phyloP scores from a whole-genome alignment of 2,329 filamentous ascomycete species.

The Hymenoscyphus fraxineus region DNA sequence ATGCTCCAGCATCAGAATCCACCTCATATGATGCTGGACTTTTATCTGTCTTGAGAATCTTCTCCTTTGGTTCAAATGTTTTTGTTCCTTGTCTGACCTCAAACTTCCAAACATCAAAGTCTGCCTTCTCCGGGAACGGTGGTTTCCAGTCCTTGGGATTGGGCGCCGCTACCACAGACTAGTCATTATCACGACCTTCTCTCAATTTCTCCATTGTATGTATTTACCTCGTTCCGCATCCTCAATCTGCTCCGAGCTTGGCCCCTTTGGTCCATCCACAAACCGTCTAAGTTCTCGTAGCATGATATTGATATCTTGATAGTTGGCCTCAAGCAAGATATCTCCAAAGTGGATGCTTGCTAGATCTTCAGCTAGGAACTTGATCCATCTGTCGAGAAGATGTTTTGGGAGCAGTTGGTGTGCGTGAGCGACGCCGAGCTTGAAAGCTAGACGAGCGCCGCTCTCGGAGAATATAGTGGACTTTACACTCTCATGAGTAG shows the following conservation, averaged over 20 bases:
- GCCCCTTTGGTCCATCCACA: slow-evolving; percentile 5
- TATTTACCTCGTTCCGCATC: slow-evolving; percentile 4
- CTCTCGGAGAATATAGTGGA: not conserved
- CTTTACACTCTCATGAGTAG: not conserved
- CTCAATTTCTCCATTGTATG: not conserved
- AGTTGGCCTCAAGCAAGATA: not conserved
- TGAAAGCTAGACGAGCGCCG: not conserved
- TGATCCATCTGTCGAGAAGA: not conserved
- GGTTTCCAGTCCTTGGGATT: not conserved
- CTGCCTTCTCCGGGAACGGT: not conserved
- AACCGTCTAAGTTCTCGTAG: not conserved
- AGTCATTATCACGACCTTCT: not conserved
- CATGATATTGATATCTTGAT: not conserved
- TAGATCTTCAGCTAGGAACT: not conserved
- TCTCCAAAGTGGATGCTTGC: not conserved
- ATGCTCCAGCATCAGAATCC: not conserved
- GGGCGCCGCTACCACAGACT: not conserved
- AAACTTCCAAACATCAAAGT: not conserved
- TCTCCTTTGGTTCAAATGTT: not conserved
- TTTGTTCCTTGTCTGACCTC: not conserved
- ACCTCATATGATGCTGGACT: not conserved
- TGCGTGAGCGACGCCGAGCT: slow-evolving; percentile 6
- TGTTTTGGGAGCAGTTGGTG: slow-evolving; percentile 1
- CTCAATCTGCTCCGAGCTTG: slow-evolving; percentile 4
- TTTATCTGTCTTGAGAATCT: not conserved